Percentiles rank a stretch among this genome's conserved stretches.
Evolutionary conservation across 805 yeast genomes (phyloP).

Genomic region (Trichomonascus vanleenenianus): DNA sequence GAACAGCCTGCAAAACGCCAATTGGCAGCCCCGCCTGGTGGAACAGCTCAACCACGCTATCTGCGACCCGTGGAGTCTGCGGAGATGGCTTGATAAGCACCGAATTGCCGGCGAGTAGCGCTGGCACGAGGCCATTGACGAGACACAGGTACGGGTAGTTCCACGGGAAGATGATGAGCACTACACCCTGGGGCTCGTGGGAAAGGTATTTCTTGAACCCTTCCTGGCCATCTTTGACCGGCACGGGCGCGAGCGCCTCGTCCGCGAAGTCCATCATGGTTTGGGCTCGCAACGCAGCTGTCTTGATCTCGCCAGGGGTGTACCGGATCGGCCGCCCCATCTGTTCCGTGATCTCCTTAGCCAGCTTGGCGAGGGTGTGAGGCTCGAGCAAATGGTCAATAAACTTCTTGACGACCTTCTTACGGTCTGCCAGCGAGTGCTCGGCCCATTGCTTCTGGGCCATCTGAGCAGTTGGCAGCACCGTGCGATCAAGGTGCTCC

Average conservation of each 20-base stretch:
- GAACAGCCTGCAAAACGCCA: constrained; percentile 72
- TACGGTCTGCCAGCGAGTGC: constrained; percentile 20
- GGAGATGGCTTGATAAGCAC: constrained; percentile 83
- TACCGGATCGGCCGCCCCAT: constrained; percentile 31
- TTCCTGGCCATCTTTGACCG: constrained; percentile 20
- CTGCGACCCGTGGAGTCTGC: constrained; percentile 77
- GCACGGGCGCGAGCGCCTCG: constrained; percentile 25
- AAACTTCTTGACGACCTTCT: constrained; percentile 20
- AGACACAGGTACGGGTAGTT: constrained; percentile 86
- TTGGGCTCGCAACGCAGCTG: constrained; percentile 25
- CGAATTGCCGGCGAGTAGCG: constrained; percentile 79
- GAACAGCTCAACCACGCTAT: constrained; percentile 55
- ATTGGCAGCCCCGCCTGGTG: constrained; percentile 75
- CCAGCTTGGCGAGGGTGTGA: constrained; percentile 19
- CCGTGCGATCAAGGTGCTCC: constrained; percentile 13
- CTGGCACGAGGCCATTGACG: constrained; percentile 84
- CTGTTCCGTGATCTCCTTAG: constrained; percentile 26
- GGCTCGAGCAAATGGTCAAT: constrained; percentile 19
- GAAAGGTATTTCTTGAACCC: constrained; percentile 27
- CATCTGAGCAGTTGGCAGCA: constrained; percentile 17
- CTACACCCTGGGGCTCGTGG: constrained; percentile 80
- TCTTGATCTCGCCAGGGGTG: constrained; percentile 26
- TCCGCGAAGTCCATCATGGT: constrained; percentile 25
- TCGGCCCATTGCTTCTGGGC: constrained; percentile 23
- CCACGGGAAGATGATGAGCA: constrained; percentile 90